Base-by-base conservation (phyloP, 768 basidiomycete species). In the Phylloporus sp. region DNA sequence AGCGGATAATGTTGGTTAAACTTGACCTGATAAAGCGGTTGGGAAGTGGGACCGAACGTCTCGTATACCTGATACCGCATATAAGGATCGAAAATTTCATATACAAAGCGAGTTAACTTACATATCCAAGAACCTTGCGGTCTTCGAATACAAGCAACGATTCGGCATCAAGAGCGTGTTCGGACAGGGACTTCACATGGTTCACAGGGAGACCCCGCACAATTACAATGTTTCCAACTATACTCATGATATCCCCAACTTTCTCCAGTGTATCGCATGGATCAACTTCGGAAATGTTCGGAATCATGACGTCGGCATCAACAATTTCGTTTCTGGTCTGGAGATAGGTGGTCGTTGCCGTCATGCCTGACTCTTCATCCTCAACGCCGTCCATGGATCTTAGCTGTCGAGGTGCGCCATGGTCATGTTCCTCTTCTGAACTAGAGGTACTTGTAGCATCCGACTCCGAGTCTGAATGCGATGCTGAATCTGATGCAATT, bases 11-110 rank as follows among this genome's bases (percentile, higher is more conserved):
- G 65, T 31, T 81, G 73, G 58, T 78, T 86, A 69, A 95, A 91
- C 61, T 84, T 85, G 56, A 97, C 76, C 59, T 92, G 88, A 65
- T 98, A 98, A 51, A 95, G 73, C 6, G 95, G 95, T 53, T 90
- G 86, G 18, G 80, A 78, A 9, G 95, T 91, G 3, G 95, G 93
- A 10, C 95, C 95, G 70, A 98, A 98, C 0, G 95, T 97, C 71
- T 98, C 95, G 64, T 87, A 90, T 47, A 97, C 76, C 91, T 95
- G 9, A 13, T 9, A 66, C 10, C 45, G 35, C 5, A 36, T 24
- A 47, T 45, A 53, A 55, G 62, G 45, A 28, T 45, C 52, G 35
- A 58, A 55, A 49, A 49, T 40, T 40, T 31, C 40, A 24, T 24
- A n/a, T 53, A 32, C 38, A 53, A 47, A 26, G 22, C 35, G 43